A percentile compares a stretch with the other conserved stretches of the same genome.
These are phyloP conservation scores for Sclerotinia nivalis DNA, from an alignment of 2,329 filamentous ascomycete genomes.

Conservation along the genomic window DNA sequence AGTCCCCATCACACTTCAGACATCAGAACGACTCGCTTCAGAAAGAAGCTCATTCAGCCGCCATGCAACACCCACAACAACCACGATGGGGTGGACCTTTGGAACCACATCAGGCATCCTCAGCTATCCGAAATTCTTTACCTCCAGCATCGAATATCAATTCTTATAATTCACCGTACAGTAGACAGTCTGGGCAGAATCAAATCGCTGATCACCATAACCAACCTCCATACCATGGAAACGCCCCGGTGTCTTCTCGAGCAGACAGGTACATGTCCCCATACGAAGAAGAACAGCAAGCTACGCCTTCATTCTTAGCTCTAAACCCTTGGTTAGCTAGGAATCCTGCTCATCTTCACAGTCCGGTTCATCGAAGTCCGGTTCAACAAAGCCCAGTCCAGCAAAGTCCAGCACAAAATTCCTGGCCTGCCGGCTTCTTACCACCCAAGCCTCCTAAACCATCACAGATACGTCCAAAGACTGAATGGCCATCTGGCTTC, in stretches of 20 bases:
- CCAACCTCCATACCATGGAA: background rate
- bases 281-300: background rate
- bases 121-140: background rate
- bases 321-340: conserved; percentile 1
- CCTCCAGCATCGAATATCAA: background rate
- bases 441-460: background rate
- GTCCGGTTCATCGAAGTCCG: background rate
- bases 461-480: background rate
- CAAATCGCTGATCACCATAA: background rate
- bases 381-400: background rate
- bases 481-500: conserved; percentile 14
- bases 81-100: background rate
- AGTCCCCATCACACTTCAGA: background rate
- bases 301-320: background rate
- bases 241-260: background rate
- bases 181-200: background rate
- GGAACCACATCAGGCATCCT: background rate
- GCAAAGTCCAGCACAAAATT: background rate
- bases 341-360: background rate
- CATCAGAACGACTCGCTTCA: background rate
- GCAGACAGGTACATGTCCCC: background rate
- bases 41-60: background rate
- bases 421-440: conserved; percentile 22
- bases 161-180: background rate
- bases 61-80: background rate